These are phyloP conservation scores for Coemansia sp. DNA, from an alignment of 192 early-diverging fungal species.

Conservation along the genomic window DNA sequence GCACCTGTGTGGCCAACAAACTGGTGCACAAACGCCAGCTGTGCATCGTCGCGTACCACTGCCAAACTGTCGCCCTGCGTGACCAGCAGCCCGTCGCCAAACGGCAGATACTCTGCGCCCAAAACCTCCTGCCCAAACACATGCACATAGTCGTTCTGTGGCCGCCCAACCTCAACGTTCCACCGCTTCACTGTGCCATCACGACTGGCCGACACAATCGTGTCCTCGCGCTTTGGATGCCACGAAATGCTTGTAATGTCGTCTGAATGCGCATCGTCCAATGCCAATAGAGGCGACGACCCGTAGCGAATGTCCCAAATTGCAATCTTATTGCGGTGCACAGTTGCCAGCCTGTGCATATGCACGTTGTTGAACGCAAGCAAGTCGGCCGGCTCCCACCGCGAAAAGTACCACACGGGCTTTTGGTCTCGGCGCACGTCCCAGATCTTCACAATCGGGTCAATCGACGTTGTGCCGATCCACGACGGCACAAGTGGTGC, in stretches of 20 bases:
- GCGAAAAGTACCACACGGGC: slow-evolving; percentile 48
- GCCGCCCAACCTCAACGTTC: slow-evolving; percentile 10
- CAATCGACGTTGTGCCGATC: slow-evolving; percentile 48
- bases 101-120: slow-evolving; percentile 37
- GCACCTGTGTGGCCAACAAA: slow-evolving; percentile 35
- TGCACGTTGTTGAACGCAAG: slow-evolving; percentile 41
- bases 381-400: slow-evolving; percentile 46
- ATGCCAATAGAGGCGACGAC: slow-evolving; percentile 27
- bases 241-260: slow-evolving; percentile 45
- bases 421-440: slow-evolving; percentile 43
- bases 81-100: slow-evolving; percentile 39
- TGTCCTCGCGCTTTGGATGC: slow-evolving; percentile 27
- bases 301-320: slow-evolving; percentile 52
- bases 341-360: slow-evolving; percentile 40
- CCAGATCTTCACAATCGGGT: slow-evolving; percentile 51
- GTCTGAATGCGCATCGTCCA: slow-evolving; percentile 41
- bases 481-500: slow-evolving; percentile 34
- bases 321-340: slow-evolving; percentile 41
- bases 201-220: slow-evolving; percentile 28
- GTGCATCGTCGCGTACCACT: slow-evolving; percentile 21
- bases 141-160: slow-evolving; percentile 23
- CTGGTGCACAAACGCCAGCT: slow-evolving; percentile 24
- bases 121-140: slow-evolving; percentile 26
- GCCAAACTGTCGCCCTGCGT: slow-evolving; percentile 15
- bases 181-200: slow-evolving; percentile 45